Evolutionary conservation across 352 stramenopile species (phyloP).

Genomic region (Pythium insidiosum): DNA sequence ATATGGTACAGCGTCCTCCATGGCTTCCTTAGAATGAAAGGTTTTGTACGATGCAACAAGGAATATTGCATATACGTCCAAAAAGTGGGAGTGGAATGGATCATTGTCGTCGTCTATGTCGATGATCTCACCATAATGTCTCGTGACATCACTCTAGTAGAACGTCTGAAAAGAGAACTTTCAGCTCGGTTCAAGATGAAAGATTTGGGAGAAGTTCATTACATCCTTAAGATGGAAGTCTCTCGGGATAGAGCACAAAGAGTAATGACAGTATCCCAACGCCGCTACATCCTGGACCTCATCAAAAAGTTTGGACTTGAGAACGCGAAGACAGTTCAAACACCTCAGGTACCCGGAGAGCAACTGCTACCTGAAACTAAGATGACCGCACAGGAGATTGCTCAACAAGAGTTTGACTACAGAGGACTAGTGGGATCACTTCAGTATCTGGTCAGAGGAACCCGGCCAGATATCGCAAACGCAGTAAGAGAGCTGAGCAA

Average conservation of each 20-base stretch:
- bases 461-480: too few species aligned
- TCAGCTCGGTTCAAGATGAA: slow-evolving; percentile 24
- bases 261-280: slow-evolving; percentile 3
- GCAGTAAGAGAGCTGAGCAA: slow-evolving; percentile 19
- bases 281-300: slow-evolving; percentile 2
- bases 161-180: slow-evolving; percentile 11
- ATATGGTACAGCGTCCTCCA: slow-evolving; percentile 19
- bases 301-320: background rate
- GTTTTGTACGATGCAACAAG: slow-evolving; percentile 16
- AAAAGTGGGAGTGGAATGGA: slow-evolving; percentile 20
- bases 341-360: slow-evolving; percentile 7
- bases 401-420: slow-evolving; percentile 15
- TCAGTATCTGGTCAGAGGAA: slow-evolving; percentile 18
- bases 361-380: slow-evolving; percentile 11
- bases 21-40: slow-evolving; percentile 3
- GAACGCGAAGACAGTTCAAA: slow-evolving; percentile 2
- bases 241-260: background rate
- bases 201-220: slow-evolving; percentile 20
- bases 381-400: slow-evolving; percentile 11
- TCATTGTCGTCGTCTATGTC: slow-evolving; percentile 20
- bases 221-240: slow-evolving; percentile 17
- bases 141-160: slow-evolving; percentile 7
- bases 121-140: slow-evolving; percentile 21
- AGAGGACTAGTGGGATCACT: slow-evolving; percentile 17
- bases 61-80: slow-evolving; percentile 18